Percentiles rank a stretch among this genome's conserved stretches.
Evolutionary conservation across 2,329 filamentous ascomycete species (phyloP).

Genomic region (Exserohilum rostratum): DNA sequence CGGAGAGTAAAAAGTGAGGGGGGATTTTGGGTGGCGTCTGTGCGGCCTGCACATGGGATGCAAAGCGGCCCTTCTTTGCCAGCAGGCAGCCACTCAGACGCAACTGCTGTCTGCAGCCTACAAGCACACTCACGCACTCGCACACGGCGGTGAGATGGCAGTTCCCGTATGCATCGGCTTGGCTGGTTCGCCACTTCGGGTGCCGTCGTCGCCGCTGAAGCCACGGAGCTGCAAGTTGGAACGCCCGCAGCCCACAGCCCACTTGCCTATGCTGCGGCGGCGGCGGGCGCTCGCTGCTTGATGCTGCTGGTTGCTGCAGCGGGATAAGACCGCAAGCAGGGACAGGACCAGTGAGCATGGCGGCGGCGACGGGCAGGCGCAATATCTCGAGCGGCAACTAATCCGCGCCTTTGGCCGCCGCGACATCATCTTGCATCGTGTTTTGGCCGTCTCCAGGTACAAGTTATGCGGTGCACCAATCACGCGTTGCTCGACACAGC

Average conservation of each 20-base stretch:
- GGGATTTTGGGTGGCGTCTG: constrained; percentile 6
- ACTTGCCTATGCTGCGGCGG: constrained; percentile 1
- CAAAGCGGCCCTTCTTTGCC: constrained; percentile 25
- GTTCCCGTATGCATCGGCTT: constrained; percentile 13
- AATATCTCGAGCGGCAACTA: constrained; percentile 14
- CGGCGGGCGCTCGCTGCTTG: too few relatives aligned
- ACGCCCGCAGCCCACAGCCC: too few relatives aligned
- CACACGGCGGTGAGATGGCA: constrained; percentile 30
- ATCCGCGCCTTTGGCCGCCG: constrained; percentile 22
- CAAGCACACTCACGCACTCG: too few relatives aligned
- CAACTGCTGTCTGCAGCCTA: background rate
- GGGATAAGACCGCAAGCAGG: too few relatives aligned
- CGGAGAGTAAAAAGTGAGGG: constrained; percentile 11
- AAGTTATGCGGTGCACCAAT: constrained; percentile 22
- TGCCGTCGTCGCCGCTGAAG: background rate
- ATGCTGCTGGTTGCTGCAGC: too few relatives aligned
- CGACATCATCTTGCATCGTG: constrained; percentile 29
- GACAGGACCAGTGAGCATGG: too few relatives aligned
- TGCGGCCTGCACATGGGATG: constrained; percentile 18
- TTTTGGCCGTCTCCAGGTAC: constrained; percentile 21
- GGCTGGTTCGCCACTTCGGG: constrained; percentile 17
- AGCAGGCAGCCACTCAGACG: constrained; percentile 24
- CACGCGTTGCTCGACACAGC: background rate
- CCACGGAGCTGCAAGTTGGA: constrained; percentile 10
- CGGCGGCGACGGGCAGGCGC: too few relatives aligned